Evolutionary conservation across 2,329 filamentous ascomycete species (phyloP), one percentile per base, ranked within the genome.

Genomic region (Calonectria hongkongensis): DNA sequence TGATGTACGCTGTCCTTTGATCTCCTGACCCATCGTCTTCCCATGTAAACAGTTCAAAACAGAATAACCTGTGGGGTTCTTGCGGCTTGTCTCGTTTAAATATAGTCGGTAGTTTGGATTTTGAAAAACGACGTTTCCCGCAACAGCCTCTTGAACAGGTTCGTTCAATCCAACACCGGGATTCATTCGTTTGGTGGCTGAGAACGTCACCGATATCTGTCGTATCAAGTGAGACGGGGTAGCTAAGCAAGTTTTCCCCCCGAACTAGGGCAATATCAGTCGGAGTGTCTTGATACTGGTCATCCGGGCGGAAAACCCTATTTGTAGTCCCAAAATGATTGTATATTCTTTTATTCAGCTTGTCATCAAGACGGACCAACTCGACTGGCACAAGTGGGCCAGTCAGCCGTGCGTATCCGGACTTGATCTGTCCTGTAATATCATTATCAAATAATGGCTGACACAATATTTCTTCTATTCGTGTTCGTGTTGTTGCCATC

Each of bases 11-110:
- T 30, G 60, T 64, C 25, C 60, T 58, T 12, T 39, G 43, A 21
- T 64, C 41, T 8, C 60, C 36, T 41, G 54, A 28, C 16, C 62
- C 62, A 18, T 64, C 62, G 25, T 50, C 63, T 28, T 66, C 47
- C 63, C 63, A 66, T 9, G 30, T 41, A 4, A 66, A 54, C 4
- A 66, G 21, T n/a, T 51, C 47, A 13, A 66, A 51, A 10, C 63
- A 66, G 25, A 41, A 66, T 9, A 66, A 21, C 10, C 13, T 64
- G 10, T 47, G n/a, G 12, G 28, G 43, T 10, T n/a, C 27, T 64
- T 64, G 43, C 9, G 43, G 62, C 4, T 27, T 47, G 4, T 15
- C n/a, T 30, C 43, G 41, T 33, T 27, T 28, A 16, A 50, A 64
- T 4, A 54, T 28, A 1, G 56, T 43, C 25, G 36, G 3, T 7